These are phyloP conservation scores for Malania oleifera DNA, from an alignment of 164 flowering plant species.

Conservation along the genomic window DNA sequence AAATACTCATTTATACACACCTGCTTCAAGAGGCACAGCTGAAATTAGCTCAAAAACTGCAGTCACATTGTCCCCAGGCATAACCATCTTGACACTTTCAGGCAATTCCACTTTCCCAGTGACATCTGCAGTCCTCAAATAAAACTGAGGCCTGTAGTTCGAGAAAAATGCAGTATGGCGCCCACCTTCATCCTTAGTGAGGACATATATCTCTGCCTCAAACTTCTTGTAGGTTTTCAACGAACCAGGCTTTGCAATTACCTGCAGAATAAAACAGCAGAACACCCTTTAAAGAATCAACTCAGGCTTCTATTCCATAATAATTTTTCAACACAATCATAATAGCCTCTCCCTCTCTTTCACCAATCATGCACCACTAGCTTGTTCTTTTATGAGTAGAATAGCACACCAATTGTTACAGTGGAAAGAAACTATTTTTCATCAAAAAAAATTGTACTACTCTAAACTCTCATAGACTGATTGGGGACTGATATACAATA, in stretches of 20 bases:
- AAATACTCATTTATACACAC: constrained; percentile 22
- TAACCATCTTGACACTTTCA: constrained; percentile 95
- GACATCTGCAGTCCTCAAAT: constrained; percentile 92
- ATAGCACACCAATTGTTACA: too few species aligned
- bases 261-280: constrained; percentile 36
- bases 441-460: too few species aligned
- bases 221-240: constrained; percentile 76
- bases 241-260: constrained; percentile 77
- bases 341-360: too few species aligned
- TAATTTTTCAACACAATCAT: too few species aligned
- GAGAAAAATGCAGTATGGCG: constrained; percentile 94
- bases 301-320: neutral
- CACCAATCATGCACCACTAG: too few species aligned
- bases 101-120: constrained; percentile 94
- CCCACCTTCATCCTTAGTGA: constrained; percentile 98
- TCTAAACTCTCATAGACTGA: too few species aligned
- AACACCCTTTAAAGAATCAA: neutral
- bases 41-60: constrained; percentile 80
- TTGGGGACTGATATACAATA: too few species aligned
- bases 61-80: constrained; percentile 99
- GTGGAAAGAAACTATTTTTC: too few species aligned
- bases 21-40: constrained; percentile 87
- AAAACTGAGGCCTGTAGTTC: constrained; percentile 93
- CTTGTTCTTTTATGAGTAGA: too few species aligned
- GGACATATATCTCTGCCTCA: constrained; percentile 94